Conservation (phyloP, 108 stramenopile species). For the Aurantiochytrium sp. region DNA sequence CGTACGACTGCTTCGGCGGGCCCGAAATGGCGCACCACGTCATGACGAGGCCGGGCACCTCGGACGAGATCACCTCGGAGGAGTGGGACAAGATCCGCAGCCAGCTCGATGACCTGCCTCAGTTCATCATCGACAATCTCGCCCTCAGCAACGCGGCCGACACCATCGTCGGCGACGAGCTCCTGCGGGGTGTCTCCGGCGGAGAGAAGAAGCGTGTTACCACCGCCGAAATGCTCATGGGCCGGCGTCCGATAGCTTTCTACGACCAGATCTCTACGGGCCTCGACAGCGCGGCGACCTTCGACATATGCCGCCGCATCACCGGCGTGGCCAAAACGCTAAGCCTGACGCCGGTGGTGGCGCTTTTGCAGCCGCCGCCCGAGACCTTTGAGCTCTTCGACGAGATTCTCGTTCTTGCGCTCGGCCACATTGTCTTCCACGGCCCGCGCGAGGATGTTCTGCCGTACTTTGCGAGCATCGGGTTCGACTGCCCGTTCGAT, state of each 20-base stretch:
- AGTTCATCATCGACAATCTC: slow-evolving; percentile 48
- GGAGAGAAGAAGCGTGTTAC: slow-evolving; percentile 82
- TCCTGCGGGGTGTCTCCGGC: slow-evolving; percentile 74
- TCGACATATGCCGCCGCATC: slow-evolving; percentile 64
- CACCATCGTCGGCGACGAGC: slow-evolving; percentile 60
- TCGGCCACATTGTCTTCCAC: slow-evolving; percentile 71
- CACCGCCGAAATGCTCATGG: slow-evolving; percentile 70
- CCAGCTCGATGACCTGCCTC: slow-evolving; percentile 46
- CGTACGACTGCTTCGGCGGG: not conserved
- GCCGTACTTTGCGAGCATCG: slow-evolving; percentile 61
- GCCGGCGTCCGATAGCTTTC: slow-evolving; percentile 44
- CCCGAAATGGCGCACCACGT: not conserved
- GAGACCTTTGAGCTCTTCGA: slow-evolving; percentile 84
- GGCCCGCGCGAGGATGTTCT: slow-evolving; percentile 68
- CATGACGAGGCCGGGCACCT: not conserved
- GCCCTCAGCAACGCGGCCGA: slow-evolving; percentile 50
- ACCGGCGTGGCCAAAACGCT: slow-evolving; percentile 31
- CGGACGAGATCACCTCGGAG: not conserved
- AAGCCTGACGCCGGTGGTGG: slow-evolving; percentile 55
- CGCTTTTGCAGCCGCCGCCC: slow-evolving; percentile 79
- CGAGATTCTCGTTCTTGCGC: slow-evolving; percentile 70
- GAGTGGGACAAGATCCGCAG: not conserved
- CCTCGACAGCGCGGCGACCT: slow-evolving; percentile 74
- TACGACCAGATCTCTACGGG: slow-evolving; percentile 71
- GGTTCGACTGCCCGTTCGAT: slow-evolving; percentile 64